phyloP scores from a whole-genome alignment of 2,329 filamentous ascomycete species.

The Sporothrix protearum region DNA sequence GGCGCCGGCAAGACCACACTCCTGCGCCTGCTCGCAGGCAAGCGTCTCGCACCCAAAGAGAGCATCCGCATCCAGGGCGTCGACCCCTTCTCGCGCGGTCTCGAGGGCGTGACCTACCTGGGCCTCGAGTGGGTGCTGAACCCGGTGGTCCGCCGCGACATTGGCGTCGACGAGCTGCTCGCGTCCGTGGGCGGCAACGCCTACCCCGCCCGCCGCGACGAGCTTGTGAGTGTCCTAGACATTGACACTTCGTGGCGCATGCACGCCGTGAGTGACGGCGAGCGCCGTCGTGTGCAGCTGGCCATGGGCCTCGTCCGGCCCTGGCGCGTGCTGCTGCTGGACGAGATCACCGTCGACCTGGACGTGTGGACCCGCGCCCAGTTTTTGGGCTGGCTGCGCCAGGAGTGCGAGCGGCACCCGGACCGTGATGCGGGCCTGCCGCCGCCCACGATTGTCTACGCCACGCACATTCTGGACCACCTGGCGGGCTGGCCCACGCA shows the following conservation, averaged over 20 bases:
- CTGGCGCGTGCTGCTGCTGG: conserved; percentile 85
- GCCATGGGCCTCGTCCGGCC: conserved; percentile 92
- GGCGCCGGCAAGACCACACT: conserved; percentile 97
- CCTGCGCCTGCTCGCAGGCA: conserved; percentile 88
- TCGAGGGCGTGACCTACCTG: conserved; percentile 95
- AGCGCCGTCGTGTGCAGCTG: conserved; percentile 85
- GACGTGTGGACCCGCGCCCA: conserved; percentile 81
- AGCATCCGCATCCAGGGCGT: conserved; percentile 75
- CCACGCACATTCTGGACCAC: conserved; percentile 95
- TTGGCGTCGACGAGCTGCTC: conserved; percentile 83
- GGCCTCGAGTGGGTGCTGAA: conserved; percentile 98
- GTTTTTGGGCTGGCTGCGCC: conserved; percentile 81
- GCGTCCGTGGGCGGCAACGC: conserved; percentile 79
- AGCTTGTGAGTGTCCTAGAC: conserved; percentile 83
- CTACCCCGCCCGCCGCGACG: conserved; percentile 77
- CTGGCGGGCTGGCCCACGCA: conserved; percentile 92
- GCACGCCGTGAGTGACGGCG: conserved; percentile 92
- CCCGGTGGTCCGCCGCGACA: conserved; percentile 91
- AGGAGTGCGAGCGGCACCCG: conserved; percentile 74
- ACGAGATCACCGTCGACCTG: conserved; percentile 96
- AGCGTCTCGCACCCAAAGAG: conserved; percentile 77
- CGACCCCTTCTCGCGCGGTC: conserved; percentile 85
- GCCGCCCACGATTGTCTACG: conserved; percentile 81
- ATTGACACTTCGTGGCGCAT: conserved; percentile 92
- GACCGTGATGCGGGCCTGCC: conserved; percentile 38